A percentile compares a stretch with the other conserved stretches of the same genome.
phyloP scores from a whole-genome alignment of 352 stramenopile species.

The Phytophthora constricta region DNA sequence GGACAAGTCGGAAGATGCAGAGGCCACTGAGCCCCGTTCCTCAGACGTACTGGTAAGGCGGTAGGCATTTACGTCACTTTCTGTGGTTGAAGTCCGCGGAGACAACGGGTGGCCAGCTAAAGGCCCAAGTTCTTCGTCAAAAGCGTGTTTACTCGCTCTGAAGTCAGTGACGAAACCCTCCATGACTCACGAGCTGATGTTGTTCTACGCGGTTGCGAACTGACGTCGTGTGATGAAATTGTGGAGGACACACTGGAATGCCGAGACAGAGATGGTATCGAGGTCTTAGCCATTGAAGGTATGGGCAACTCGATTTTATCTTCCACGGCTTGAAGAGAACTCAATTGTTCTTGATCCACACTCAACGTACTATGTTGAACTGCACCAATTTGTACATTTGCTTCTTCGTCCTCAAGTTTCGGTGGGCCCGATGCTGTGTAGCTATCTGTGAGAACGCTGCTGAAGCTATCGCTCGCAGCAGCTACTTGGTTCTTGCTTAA shows the following conservation, averaged over 20 bases:
- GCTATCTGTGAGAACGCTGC: constrained; percentile 21
- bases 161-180: constrained; percentile 32
- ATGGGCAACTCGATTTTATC: neutral
- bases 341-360: neutral
- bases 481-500: constrained; percentile 6
- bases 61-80: constrained; percentile 8
- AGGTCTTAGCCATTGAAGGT: neutral
- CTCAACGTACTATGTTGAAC: neutral
- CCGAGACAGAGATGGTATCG: constrained; percentile 10
- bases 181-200: constrained; percentile 24
- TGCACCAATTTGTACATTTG: neutral
- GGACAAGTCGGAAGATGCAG: constrained; percentile 11
- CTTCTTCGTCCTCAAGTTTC: constrained; percentile 2
- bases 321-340: neutral
- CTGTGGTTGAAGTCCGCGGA: constrained; percentile 4
- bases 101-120: constrained; percentile 1
- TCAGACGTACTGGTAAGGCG: constrained; percentile 32
- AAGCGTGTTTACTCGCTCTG: constrained; percentile 30
- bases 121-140: constrained; percentile 31
- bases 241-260: constrained; percentile 29
- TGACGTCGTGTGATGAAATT: constrained; percentile 6
- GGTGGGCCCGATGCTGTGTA: neutral
- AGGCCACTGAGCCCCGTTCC: constrained; percentile 18
- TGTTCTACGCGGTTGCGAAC: constrained; percentile 9
- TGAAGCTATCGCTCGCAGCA: constrained; percentile 10